Percentiles rank a stretch among this genome's conserved stretches.
Evolutionary conservation across 2,329 filamentous ascomycete genomes (phyloP).

Genomic region (Coniochaeta ligniaria): DNA sequence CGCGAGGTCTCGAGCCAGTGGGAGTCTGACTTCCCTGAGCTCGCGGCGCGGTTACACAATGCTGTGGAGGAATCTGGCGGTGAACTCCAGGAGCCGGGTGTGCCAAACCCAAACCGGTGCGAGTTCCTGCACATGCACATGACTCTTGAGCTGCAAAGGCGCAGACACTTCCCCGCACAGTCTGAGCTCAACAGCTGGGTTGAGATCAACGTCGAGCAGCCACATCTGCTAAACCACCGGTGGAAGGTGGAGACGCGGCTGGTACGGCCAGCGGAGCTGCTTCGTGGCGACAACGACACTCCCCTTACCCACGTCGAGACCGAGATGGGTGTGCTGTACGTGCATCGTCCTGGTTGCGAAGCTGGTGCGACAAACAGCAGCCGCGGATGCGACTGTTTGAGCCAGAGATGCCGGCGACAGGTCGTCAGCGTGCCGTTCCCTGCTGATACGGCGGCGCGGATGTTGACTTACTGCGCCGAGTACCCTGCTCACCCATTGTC

Average conservation of each 20-base stretch:
- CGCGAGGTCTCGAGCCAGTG: conserved; percentile 47
- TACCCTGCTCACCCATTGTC: conserved; percentile 34
- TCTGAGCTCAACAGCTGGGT: conserved; percentile 53
- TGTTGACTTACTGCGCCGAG: conserved; percentile 48
- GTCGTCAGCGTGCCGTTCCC: conserved; percentile 51
- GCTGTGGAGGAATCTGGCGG: conserved; percentile 34
- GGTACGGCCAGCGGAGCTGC: conserved; percentile 48
- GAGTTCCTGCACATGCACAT: conserved; percentile 57
- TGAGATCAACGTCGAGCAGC: conserved; percentile 50
- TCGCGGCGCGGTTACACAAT: conserved; percentile 44
- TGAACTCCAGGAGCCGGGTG: conserved; percentile 33
- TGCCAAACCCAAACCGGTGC: conserved; percentile 43
- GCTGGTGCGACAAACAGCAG: conserved; percentile 24
- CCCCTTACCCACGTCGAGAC: conserved; percentile 34
- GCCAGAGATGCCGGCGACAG: conserved; percentile 31
- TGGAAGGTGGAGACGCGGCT: conserved; percentile 57
- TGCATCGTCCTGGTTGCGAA: conserved; percentile 44
- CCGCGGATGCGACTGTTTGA: conserved; percentile 40
- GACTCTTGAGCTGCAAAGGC: conserved; percentile 51
- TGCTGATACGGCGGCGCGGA: conserved; percentile 50
- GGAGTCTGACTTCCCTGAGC: conserved; percentile 50
- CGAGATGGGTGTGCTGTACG: conserved; percentile 39
- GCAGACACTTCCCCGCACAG: conserved; percentile 49
- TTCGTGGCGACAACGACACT: conserved; percentile 23
- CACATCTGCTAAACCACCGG: conserved; percentile 43